Percentiles rank a stretch among this genome's conserved stretches.
phyloP scores from a whole-genome alignment of 441 rosid species.

The Adansonia gregorii region DNA sequence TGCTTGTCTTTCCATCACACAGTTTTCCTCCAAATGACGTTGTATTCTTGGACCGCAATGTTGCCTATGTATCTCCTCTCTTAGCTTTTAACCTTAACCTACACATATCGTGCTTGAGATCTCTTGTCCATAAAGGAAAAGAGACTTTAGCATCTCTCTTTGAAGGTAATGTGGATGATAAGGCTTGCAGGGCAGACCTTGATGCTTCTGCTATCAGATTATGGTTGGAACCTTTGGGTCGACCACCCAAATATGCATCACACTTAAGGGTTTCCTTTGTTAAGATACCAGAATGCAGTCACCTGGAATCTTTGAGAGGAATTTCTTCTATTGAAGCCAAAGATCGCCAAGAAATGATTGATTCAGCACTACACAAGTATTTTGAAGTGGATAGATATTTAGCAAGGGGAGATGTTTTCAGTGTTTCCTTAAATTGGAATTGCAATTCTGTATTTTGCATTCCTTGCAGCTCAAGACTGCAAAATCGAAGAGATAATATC shows the following conservation, averaged over 20 bases:
- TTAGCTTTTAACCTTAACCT: conserved; percentile 85
- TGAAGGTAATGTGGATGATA: conserved; percentile 48
- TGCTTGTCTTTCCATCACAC: conserved; percentile 67
- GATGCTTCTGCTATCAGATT: conserved; percentile 49
- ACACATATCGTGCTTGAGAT: conserved; percentile 72
- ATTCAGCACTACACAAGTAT: conserved; percentile 73
- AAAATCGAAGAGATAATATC: conserved; percentile 37
- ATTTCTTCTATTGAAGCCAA: conserved; percentile 72
- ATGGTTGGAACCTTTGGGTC: conserved; percentile 55
- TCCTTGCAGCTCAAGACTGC: conserved; percentile 62
- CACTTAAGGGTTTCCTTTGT: conserved; percentile 85
- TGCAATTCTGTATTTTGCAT: conserved; percentile 77
- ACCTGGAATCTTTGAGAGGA: conserved; percentile 63
- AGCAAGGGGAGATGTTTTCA: conserved; percentile 77
- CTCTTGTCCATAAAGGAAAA: conserved; percentile 64
- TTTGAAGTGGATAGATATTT: conserved; percentile 79
- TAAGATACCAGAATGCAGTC: conserved; percentile 91
- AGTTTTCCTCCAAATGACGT: conserved; percentile 38
- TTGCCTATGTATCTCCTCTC: conserved; percentile 77
- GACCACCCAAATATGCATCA: conserved; percentile 74
- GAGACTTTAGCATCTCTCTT: conserved; percentile 61
- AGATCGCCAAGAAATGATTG: conserved; percentile 83
- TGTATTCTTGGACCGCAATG: conserved; percentile 42
- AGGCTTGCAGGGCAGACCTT: conserved; percentile 31
- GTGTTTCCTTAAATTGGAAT: conserved; percentile 61